Conservation (phyloP, 2,329 filamentous ascomycete genomes). For the Mycosphaerelloides madeirae region DNA sequence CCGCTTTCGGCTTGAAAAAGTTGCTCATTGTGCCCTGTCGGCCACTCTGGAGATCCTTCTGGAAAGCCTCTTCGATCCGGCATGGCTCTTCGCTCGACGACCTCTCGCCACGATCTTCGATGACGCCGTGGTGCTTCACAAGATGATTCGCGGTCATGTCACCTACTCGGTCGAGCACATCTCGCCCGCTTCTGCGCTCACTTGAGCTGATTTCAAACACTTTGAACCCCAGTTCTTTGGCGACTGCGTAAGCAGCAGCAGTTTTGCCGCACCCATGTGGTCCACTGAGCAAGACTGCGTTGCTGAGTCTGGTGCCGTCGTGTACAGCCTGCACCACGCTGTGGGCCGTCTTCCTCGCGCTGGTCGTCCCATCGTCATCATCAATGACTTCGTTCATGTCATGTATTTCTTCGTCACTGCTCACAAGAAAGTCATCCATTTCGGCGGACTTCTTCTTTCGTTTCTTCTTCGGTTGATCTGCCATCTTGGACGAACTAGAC, state of each 20-base stretch:
- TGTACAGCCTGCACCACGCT: slow-evolving; percentile 40
- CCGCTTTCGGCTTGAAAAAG: slow-evolving; percentile 62
- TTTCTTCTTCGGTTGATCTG: slow-evolving; percentile 50
- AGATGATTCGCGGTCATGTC: slow-evolving; percentile 97
- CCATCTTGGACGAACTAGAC: slow-evolving; percentile 7
- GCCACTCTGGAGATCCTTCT: slow-evolving; percentile 58
- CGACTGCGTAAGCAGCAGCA: slow-evolving; percentile 83
- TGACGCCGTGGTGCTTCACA: slow-evolving; percentile 53
- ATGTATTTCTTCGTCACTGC: slow-evolving; percentile 68
- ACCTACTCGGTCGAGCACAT: slow-evolving; percentile 85
- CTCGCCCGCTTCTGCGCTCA: slow-evolving; percentile 77
- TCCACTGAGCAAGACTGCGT: slow-evolving; percentile 82
- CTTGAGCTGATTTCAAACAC: slow-evolving; percentile 91
- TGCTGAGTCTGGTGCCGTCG: slow-evolving; percentile 50
- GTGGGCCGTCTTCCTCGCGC: slow-evolving; percentile 12
- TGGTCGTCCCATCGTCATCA: slow-evolving; percentile 41
- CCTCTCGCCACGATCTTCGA: slow-evolving; percentile 16
- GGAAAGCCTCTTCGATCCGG: slow-evolving; percentile 42
- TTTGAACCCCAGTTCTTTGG: slow-evolving; percentile 86
- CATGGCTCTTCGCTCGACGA: slow-evolving; percentile 35
- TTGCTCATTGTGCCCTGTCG: slow-evolving; percentile 74
- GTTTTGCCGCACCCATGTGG: slow-evolving; percentile 90
- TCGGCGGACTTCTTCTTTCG: slow-evolving; percentile 59
- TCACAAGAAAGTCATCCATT: slow-evolving; percentile 74
- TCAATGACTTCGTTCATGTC: slow-evolving; percentile 66